Evolutionary conservation across 1,139 yeast genomes (phyloP), one percentile per base, ranked within the genome.

Genomic region (Geotrichum armillariae): DNA sequence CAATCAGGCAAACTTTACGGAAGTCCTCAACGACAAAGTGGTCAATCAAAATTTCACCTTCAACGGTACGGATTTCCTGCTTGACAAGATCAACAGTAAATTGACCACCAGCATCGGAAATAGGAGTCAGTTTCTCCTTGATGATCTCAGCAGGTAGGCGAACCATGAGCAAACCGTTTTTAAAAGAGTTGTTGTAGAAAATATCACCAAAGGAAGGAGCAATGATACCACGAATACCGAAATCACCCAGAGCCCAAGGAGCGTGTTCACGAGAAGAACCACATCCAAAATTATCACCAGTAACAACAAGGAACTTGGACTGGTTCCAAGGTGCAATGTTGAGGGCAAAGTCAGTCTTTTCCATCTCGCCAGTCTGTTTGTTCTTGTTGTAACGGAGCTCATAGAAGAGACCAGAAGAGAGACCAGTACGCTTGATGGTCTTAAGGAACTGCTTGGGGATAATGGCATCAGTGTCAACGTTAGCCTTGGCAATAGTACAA

Each of bases 241-340:
- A 93, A 72, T 93, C 99, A 64, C 89, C 91, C 59, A 93, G 78
- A 2, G 99, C 99, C 99, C 99, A 93, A 53, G 99, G 98, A 21
- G 99, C 99, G 65, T 93, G 99, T 70, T 93, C 99, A 78, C 99
- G 88, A 4, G 97, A 90, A 38, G 98, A 91, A 63, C 99, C 99
- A 75, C 99, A 93, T 58, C 99, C 99, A 67, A 93, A 93, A 75
- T 93, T 93, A 68, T 88, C 95, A 68, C 99, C 99, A 46, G 95
- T 83, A 56, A 91, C 96, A 59, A 91, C 85, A 60, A 93, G 76
- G 59, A 91, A 83, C 70, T 86, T 83, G 21, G 98, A 84, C 38
- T 77, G 66, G 61, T 83, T 80, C 76, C 82, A 91, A 49, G 96
- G 96, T 51, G 78, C 85, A 49, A 81, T 86, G 67, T 93, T 93